Evolutionary conservation across 345 rosid genomes (phyloP), one percentile per base, ranked within the genome.

Genomic region (Camelina neglecta): DNA sequence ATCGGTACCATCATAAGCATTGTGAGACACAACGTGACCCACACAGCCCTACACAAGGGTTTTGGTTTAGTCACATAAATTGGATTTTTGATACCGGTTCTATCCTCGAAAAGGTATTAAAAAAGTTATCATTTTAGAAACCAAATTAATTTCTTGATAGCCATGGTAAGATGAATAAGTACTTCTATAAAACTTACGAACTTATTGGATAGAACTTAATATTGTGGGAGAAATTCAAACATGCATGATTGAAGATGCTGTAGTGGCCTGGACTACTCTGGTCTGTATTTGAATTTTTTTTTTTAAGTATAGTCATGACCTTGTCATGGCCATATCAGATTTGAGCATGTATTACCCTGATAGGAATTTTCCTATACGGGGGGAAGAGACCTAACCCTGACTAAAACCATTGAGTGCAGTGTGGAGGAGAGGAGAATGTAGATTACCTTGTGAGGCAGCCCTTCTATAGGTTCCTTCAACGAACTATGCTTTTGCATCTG

Each of bases 21-120:
- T 82, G 90, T 65, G 96, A 91, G 59, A 87, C 96, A 13, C 84
- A 85, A 15, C 84, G 80, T 72, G 97, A 92, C 56, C 97, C 94
- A 21, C 96, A 90, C 66, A 90, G 90, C 77, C 96, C 98, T 62
- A 73, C 61, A 49, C 85, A 84, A 79, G 98, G 96, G 35, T 89
- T 90, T 77, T 87, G 96, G 98, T 88, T 85, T 68, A 87, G 94
- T 64, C 93, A 89, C 68, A 72, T 88, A 53, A 75, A 60, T 42
- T 90, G 97, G 96, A 72, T 92, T 18, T 90, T 92, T 67, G 88
- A 92, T 71, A 65, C 78, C 16, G 59, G 73, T 39, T 63, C 72
- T 67, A 8, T 85, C 24, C 0, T 7, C 58, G 45, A 82, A 78
- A 87, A 78, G 90, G 93, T n/a, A n/a, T n/a, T n/a, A n/a, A n/a